A percentile compares a stretch with the other conserved stretches of the same genome.
Conservation (phyloP, 108 stramenopile species). For the Aurantiochytrium sp. region DNA sequence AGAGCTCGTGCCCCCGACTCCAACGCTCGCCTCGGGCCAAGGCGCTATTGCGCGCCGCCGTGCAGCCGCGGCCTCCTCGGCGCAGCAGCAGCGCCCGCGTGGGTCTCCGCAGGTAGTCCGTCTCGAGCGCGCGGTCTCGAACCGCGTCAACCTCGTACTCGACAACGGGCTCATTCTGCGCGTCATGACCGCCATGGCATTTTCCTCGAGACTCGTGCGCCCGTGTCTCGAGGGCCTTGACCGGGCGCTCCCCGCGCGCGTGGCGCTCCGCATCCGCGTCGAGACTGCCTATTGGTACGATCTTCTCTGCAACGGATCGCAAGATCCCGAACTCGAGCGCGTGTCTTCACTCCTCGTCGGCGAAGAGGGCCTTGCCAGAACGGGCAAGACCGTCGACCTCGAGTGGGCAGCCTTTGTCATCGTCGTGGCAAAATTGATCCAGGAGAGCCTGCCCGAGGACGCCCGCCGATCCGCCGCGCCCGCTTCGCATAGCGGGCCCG, state of each 20-base stretch:
- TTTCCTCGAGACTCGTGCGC: background rate
- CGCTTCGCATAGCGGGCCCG: too few species aligned
- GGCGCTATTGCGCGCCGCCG: background rate
- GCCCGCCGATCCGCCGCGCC: background rate
- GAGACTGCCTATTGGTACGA: background rate
- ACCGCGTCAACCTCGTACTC: background rate
- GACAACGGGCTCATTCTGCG: background rate
- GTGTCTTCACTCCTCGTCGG: background rate
- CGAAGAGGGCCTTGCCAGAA: background rate
- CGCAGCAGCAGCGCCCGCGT: background rate
- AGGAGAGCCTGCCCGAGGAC: background rate
- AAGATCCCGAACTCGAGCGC: background rate
- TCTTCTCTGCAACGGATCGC: background rate
- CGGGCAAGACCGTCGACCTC: background rate
- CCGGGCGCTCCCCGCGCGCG: background rate
- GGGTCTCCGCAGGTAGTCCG: background rate
- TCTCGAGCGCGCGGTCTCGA: background rate
- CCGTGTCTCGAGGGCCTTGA: background rate
- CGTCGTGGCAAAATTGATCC: background rate
- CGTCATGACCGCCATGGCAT: conserved; percentile 4
- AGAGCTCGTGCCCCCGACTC: background rate
- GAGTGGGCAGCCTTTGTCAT: conserved; percentile 11
- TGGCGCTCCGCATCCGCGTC: background rate
- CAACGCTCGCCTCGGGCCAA: background rate
- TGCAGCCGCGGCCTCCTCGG: background rate